Conservation (phyloP, 306 rosid species). For the Luffa aegyptiaca region DNA sequence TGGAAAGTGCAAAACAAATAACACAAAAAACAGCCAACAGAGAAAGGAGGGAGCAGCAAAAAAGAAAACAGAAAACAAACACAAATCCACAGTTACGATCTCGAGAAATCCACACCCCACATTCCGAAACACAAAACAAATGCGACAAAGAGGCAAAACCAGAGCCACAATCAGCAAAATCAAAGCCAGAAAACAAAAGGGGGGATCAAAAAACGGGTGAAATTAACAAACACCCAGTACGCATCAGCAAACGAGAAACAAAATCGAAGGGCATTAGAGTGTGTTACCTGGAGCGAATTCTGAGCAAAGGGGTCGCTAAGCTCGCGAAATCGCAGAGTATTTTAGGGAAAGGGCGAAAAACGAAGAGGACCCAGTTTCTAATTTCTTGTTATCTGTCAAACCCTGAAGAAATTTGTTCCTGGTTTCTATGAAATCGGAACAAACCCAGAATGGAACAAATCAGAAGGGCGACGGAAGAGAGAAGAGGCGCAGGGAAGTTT, state of each 20-base stretch:
- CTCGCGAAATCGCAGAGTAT: not conserved
- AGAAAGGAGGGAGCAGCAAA: not conserved
- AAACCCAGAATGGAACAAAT: constrained; percentile 20
- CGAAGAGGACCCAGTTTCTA: not conserved
- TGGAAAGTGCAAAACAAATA: not conserved
- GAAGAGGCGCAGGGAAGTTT: constrained; percentile 31
- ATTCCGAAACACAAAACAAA: constrained; percentile 1
- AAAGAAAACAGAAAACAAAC: not conserved
- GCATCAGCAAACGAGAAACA: not conserved
- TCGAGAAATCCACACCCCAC: not conserved
- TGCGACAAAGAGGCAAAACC: not conserved
- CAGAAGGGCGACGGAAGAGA: constrained; percentile 11
- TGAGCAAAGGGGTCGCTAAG: not conserved
- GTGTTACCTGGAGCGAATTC: not conserved
- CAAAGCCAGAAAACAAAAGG: constrained; percentile 9
- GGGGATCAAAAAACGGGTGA: constrained; percentile 26
- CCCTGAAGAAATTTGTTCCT: constrained; percentile 13
- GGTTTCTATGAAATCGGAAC: constrained; percentile 12
- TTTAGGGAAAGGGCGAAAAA: not conserved
- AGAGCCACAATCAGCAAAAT: not conserved
- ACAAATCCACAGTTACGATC: not conserved
- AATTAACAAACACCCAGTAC: not conserved
- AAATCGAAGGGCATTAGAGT: not conserved
- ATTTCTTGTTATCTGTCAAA: constrained; percentile 4
- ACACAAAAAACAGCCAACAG: not conserved